These are phyloP conservation scores for Clonostachys rosea DNA, from an alignment of 2,329 filamentous ascomycete species.

Conservation along the genomic window DNA sequence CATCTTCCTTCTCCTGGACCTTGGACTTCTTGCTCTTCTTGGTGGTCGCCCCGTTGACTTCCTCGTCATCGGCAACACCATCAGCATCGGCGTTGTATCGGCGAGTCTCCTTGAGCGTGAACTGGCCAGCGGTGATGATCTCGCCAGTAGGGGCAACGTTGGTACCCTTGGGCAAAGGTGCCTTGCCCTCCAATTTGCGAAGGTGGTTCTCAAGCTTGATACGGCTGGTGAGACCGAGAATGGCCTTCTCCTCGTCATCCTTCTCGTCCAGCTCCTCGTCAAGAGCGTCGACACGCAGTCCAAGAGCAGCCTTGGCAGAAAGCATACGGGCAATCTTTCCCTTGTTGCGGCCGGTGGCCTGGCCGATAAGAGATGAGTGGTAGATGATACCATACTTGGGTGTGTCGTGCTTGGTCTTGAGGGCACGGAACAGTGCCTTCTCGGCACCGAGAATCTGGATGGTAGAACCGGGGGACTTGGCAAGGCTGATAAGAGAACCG, in stretches of 20 bases:
- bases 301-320: constrained; percentile 87
- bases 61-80: constrained; percentile 63
- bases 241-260: constrained; percentile 85
- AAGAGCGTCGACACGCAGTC: constrained; percentile 84
- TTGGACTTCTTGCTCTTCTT: constrained; percentile 34
- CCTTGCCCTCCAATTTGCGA: constrained; percentile 83
- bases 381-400: constrained; percentile 97
- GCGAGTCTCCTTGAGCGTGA: constrained; percentile 85
- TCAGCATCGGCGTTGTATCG: constrained; percentile 96
- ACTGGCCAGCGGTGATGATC: constrained; percentile 64
- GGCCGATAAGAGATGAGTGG: constrained; percentile 88
- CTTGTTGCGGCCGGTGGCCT: constrained; percentile 98
- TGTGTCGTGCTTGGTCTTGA: constrained; percentile 99
- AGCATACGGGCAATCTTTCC: constrained; percentile 98
- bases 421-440: constrained; percentile 95
- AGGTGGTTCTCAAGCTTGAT: constrained; percentile 73
- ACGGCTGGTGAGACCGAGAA: constrained; percentile 69
- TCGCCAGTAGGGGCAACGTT: constrained; percentile 72
- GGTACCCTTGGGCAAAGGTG: constrained; percentile 71
- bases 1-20: constrained; percentile 28
- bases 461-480: constrained; percentile 91
- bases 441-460: constrained; percentile 98
- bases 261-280: constrained; percentile 35
- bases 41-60: constrained; percentile 29
- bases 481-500: constrained; percentile 88